Percentiles rank a stretch among this genome's conserved stretches.
Evolutionary conservation across 345 rosid species (phyloP).

Genomic region (Corchorus capsularis): DNA sequence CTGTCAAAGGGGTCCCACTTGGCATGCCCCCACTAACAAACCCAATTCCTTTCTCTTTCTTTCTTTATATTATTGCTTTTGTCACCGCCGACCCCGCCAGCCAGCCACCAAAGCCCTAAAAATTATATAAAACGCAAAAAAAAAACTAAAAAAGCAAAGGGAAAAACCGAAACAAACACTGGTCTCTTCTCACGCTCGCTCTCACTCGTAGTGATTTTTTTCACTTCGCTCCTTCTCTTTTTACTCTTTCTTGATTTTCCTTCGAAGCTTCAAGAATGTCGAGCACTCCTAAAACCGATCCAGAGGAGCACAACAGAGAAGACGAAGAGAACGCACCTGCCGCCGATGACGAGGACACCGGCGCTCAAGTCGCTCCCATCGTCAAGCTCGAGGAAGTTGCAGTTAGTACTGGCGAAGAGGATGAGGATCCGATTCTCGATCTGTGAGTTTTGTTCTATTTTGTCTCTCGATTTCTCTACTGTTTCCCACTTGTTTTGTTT

Average conservation of each 20-base stretch:
- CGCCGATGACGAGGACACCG: slow-evolving; percentile 73
- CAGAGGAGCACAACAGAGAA: slow-evolving; percentile 41
- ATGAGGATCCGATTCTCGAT: slow-evolving; percentile 64
- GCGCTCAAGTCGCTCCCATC: slow-evolving; percentile 70
- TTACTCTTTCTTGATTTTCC: neutral
- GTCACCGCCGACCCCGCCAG: neutral
- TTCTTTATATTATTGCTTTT: neutral
- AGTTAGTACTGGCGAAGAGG: slow-evolving; percentile 64
- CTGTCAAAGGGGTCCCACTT: neutral
- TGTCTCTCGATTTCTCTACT: neutral
- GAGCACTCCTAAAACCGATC: slow-evolving; percentile 32
- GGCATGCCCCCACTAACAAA: neutral
- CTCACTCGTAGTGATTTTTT: neutral
- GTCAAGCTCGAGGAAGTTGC: slow-evolving; percentile 68
- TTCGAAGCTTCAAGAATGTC: slow-evolving; percentile 34
- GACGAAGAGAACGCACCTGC: slow-evolving; percentile 50
- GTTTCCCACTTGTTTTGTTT: neutral
- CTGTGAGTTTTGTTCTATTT: slow-evolving; percentile 36
- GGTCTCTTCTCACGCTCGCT: too few species aligned
- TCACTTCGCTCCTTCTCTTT: neutral
- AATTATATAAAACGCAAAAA: neutral
- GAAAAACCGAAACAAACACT: neutral
- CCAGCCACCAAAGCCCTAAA: neutral
- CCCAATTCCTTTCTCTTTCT: neutral
- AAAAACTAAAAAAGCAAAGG: neutral